phyloP scores from a whole-genome alignment of 2,329 filamentous ascomycete species.

The Fusarium palustre region DNA sequence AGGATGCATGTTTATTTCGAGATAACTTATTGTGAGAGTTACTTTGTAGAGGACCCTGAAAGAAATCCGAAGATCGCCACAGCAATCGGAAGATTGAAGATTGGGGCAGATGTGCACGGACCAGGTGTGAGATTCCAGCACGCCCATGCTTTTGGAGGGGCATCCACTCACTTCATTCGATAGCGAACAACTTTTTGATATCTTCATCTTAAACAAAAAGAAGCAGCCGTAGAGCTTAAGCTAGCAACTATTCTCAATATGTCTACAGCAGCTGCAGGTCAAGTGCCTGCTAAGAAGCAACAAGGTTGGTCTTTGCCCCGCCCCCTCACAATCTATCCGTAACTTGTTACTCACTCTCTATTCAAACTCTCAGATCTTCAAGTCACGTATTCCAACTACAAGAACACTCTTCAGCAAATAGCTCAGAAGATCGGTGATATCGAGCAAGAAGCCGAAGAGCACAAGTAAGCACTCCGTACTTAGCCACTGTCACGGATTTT shows the following conservation, averaged over 20 bases:
- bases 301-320: slow-evolving; percentile 65
- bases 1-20: slow-evolving; percentile 82
- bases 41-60: slow-evolving; percentile 21
- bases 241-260: slow-evolving; percentile 49
- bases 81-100: slow-evolving; percentile 26
- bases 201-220: slow-evolving; percentile 9
- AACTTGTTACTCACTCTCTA: slow-evolving; percentile 19
- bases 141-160: slow-evolving; percentile 40
- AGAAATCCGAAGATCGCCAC: slow-evolving; percentile 38
- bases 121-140: slow-evolving; percentile 42
- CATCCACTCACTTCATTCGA: slow-evolving; percentile 29
- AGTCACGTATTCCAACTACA: slow-evolving; percentile 81
- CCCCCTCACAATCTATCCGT: slow-evolving; percentile 3
- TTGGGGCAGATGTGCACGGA: slow-evolving; percentile 47
- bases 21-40: slow-evolving; percentile 17
- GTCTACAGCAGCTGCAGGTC: slow-evolving; percentile 54
- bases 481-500: slow-evolving; percentile 27
- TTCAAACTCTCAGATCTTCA: slow-evolving; percentile 73
- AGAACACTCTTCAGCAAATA: slow-evolving; percentile 85
- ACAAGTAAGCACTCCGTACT: slow-evolving; percentile 76
- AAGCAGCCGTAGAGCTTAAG: not conserved
- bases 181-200: slow-evolving; percentile 30
- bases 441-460: slow-evolving; percentile 96
- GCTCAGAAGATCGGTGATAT: slow-evolving; percentile 98
- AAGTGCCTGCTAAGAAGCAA: slow-evolving; percentile 75